Conservation (phyloP, 208 protist species). For the Leptomonas seymouri region DNA sequence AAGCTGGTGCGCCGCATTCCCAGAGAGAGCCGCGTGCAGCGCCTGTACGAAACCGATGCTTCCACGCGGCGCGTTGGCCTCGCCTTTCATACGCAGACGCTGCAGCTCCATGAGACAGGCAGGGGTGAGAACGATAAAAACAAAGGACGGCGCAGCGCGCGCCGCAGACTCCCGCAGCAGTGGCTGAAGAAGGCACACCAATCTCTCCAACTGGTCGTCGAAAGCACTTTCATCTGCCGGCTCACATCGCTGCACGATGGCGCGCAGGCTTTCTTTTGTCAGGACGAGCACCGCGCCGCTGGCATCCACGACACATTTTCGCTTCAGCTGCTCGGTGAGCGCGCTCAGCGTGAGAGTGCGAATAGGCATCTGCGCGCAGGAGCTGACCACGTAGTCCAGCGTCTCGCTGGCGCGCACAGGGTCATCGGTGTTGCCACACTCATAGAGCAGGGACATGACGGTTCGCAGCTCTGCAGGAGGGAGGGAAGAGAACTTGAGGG, state of each 20-base stretch:
- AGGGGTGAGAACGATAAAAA: conserved; percentile 20
- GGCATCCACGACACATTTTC: background rate
- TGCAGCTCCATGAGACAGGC: conserved; percentile 20
- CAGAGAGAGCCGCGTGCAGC: conserved; percentile 15
- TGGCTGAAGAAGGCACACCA: conserved; percentile 10
- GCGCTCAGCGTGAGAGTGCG: conserved; percentile 12
- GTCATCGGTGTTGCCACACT: conserved; percentile 32
- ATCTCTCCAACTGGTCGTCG: background rate
- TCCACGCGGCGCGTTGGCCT: too few species aligned
- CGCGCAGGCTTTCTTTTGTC: conserved; percentile 18
- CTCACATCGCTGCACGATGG: conserved; percentile 5
- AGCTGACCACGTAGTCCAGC: conserved; percentile 23
- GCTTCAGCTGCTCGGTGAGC: conserved; percentile 13
- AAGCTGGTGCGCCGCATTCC: background rate
- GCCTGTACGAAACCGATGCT: background rate
- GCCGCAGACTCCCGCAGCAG: conserved; percentile 1
- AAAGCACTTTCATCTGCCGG: background rate
- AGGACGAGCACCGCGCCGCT: conserved; percentile 21
- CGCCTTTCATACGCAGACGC: conserved; percentile 9
- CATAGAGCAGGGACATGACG: conserved; percentile 22
- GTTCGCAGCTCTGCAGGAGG: conserved; percentile 7
- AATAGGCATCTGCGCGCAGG: conserved; percentile 11
- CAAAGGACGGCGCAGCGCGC: background rate
- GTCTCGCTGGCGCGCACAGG: conserved; percentile 16
- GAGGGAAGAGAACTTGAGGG: background rate